phyloP scores from a whole-genome alignment of 2,329 filamentous ascomycete species.

The Trichothecium sympodiale region DNA sequence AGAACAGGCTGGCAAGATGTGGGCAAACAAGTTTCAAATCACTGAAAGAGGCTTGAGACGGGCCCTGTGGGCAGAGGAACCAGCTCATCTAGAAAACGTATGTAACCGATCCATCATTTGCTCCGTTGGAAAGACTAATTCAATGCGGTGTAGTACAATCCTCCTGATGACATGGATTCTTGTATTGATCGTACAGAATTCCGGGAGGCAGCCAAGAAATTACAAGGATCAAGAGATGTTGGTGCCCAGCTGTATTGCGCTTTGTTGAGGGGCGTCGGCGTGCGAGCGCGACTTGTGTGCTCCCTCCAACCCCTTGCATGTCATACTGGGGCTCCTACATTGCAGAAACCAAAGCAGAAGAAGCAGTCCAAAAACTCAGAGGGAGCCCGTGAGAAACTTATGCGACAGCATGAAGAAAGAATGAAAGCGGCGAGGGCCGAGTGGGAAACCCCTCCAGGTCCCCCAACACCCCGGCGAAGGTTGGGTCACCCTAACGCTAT shows the following conservation, averaged over 20 bases:
- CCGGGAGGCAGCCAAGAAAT: slow-evolving; percentile 50
- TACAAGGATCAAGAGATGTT: slow-evolving; percentile 77
- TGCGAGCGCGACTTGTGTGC: slow-evolving; percentile 75
- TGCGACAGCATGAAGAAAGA: slow-evolving; percentile 27
- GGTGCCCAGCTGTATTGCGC: slow-evolving; percentile 89
- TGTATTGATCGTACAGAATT: slow-evolving; percentile 66
- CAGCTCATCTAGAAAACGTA: slow-evolving; percentile 49
- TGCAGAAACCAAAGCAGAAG: slow-evolving; percentile 27
- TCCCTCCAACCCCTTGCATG: slow-evolving; percentile 79
- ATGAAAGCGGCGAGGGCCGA: slow-evolving; percentile 14
- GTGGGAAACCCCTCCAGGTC: not conserved
- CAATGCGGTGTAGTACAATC: slow-evolving; percentile 31
- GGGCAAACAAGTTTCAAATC: slow-evolving; percentile 58
- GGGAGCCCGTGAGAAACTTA: slow-evolving; percentile 25
- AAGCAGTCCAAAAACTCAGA: slow-evolving; percentile 17
- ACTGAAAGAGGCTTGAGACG: slow-evolving; percentile 59
- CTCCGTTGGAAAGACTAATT: not conserved
- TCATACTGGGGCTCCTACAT: slow-evolving; percentile 36
- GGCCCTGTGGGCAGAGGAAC: slow-evolving; percentile 64
- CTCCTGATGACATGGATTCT: slow-evolving; percentile 53
- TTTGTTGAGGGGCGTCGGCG: slow-evolving; percentile 68
- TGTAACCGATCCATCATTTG: slow-evolving; percentile 8
- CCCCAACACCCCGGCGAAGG: slow-evolving; percentile 31
- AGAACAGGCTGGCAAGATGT: slow-evolving; percentile 55
- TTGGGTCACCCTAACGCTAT: slow-evolving; percentile 44